These are phyloP conservation scores for Pythium phragmiticola DNA, from an alignment of 352 stramenopile species.

Conservation along the genomic window DNA sequence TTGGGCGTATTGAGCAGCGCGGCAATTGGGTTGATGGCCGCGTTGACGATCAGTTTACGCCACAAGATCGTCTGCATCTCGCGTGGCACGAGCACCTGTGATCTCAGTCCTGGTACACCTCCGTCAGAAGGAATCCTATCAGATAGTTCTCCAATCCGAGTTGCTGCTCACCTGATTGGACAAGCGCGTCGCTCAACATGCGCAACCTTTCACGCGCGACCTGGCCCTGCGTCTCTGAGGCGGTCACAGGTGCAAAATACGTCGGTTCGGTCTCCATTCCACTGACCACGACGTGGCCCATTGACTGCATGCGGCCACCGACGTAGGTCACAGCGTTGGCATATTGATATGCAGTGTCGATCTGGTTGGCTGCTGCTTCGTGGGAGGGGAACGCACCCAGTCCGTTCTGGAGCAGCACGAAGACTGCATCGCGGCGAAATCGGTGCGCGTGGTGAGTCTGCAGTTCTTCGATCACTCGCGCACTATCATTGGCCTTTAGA, in stretches of 20 bases:
- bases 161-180: slow-evolving; percentile 35
- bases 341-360: slow-evolving; percentile 34
- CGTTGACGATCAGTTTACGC: slow-evolving; percentile 82
- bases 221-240: not conserved
- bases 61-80: slow-evolving; percentile 69
- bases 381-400: slow-evolving; percentile 39
- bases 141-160: not conserved
- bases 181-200: slow-evolving; percentile 34
- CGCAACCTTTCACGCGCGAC: slow-evolving; percentile 5
- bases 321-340: slow-evolving; percentile 69
- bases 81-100: slow-evolving; percentile 34
- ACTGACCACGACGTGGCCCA: slow-evolving; percentile 50
- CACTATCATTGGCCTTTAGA: slow-evolving; percentile 71
- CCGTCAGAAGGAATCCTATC: not conserved
- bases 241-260: slow-evolving; percentile 44
- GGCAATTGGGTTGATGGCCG: slow-evolving; percentile 72
- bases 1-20: slow-evolving; percentile 62
- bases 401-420: slow-evolving; percentile 73
- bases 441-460: slow-evolving; percentile 30
- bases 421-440: slow-evolving; percentile 44
- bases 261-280: slow-evolving; percentile 46
- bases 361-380: not conserved
- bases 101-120: slow-evolving; percentile 36
- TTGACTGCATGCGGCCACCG: slow-evolving; percentile 38
- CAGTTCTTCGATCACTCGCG: slow-evolving; percentile 36